Evolutionary conservation across 108 stramenopile species (phyloP), one percentile per base, ranked within the genome.

Genomic region (Cyclotella cryptica): DNA sequence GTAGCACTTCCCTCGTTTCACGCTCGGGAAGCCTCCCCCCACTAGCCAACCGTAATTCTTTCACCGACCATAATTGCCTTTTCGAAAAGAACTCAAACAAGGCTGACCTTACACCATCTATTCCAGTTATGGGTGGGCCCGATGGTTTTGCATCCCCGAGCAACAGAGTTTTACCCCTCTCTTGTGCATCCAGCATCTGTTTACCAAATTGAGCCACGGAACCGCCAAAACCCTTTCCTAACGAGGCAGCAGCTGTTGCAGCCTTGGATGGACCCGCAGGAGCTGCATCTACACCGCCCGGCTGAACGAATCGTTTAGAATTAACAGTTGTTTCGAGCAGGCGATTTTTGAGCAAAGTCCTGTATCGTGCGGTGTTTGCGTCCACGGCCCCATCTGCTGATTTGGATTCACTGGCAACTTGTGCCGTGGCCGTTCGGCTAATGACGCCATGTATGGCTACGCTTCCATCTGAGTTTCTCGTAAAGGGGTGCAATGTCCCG

Each of bases 41-140:
- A 46, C 72, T 82, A n/a, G 72, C 75, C 65, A 75, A 70, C 41
- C 78, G 68, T 55, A 94, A 72, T 68, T 95, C 92, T 66, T 93
- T 93, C 41, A 89, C 84, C 3, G 89, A 83, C 94, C 94, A 95
- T 68, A 72, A 82, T 21, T 66, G 88, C 70, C 84, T 86, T 46
- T 91, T 87, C n/a, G 75, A 79, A 78, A 92, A 95, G 24, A 89
- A 77, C 76, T 95, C 85, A 78, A 95, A 95, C 22, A 93, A 57
- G 18, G 92, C 80, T 17, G 86, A 85, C 47, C 89, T 80, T n/a
- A 84, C 70, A 62, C 66, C 85, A 65, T 79, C 87, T 24, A 71
- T 57, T 46, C 84, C 66, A 79, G 42, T 69, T 81, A 92, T 79
- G 35, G 75, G 83, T 68, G 81, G 52, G 53, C 79, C 78, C 18